Conservation (phyloP, 2,329 filamentous ascomycete species). For the Fusarium oxysporum region DNA sequence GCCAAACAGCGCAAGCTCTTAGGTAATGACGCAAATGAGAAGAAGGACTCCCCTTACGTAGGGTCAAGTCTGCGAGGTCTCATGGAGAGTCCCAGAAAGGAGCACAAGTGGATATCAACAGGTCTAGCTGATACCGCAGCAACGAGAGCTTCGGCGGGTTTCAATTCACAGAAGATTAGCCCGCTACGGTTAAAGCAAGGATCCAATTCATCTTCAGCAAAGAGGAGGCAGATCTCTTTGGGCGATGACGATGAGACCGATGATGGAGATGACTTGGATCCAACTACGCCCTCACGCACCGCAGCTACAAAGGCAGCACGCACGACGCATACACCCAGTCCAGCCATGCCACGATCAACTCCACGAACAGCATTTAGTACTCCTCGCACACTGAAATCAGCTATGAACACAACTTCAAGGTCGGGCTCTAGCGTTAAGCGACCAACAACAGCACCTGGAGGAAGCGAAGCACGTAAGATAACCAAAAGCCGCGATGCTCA, state of each 20-base stretch:
- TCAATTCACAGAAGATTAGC: constrained; percentile 35
- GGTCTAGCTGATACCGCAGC: constrained; percentile 32
- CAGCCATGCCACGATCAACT: constrained; percentile 18
- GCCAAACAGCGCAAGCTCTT: constrained; percentile 44
- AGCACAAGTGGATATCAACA: constrained; percentile 45
- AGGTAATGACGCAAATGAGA: not conserved
- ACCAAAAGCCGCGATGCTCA: constrained; percentile 2
- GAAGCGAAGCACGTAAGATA: not conserved
- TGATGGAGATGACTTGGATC: constrained; percentile 24
- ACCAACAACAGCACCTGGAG: constrained; percentile 12
- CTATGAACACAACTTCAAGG: constrained; percentile 9
- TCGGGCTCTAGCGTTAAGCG: not conserved
- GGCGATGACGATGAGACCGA: constrained; percentile 36
- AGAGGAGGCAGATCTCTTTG: constrained; percentile 26
- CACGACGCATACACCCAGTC: constrained; percentile 6
- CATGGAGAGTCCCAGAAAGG: constrained; percentile 56
- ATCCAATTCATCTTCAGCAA: not conserved
- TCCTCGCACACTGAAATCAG: constrained; percentile 19
- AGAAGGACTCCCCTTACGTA: constrained; percentile 39
- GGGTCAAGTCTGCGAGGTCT: constrained; percentile 55
- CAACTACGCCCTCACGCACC: constrained; percentile 30
- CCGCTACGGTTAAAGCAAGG: constrained; percentile 15
- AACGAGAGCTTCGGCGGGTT: constrained; percentile 47
- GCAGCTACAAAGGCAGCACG: constrained; percentile 13
- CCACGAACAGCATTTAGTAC: constrained; percentile 26